Evolutionary conservation across 495 filamentous ascomycete genomes (phyloP), one percentile per base, ranked within the genome.

Genomic region (Penicillium subrubescens): DNA sequence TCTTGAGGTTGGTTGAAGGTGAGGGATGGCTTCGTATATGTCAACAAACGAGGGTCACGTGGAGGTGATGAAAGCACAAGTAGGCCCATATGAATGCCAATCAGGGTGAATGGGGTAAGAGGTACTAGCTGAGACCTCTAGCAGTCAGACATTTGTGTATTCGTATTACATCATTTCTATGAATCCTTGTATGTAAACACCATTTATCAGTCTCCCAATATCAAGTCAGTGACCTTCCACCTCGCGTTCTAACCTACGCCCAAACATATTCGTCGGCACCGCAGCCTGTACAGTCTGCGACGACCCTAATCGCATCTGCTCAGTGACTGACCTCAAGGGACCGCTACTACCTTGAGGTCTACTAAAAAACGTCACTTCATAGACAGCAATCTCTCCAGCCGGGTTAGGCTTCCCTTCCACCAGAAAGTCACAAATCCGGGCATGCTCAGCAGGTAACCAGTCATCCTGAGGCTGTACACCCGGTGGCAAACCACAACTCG

Each of bases 381-480:
- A 66, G 1, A 37, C 25, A 12, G 60, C 29, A 29, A 19, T 31
- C 15, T 29, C 39, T 14, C 44, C 43, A 0, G 57, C 46, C 27
- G 15, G 15, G 12, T n/a, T 33, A 5, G 52, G 15, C 8, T 15
- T 17, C 14, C 43, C 35, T 23, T 5, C 23, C 0, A 67, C 60
- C 12, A 25, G 46, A 35, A 72, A 69, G 19, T 69, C 62, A 35
- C 68, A 65, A 5, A 72, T 64, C 2, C 67, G 67, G 1, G 60
- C 60, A 25, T 55, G 31, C n/a, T 69, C 63, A 5, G 70, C 62
- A 8, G 64, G 60, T 8, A 60, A 33, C 33, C 17, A 5, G 34
- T 60, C 39, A n/a, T 71, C 57, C 3, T 56, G 44, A 5, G 50
- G 62, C 15, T 14, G 27, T 11, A 33, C 56, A 21, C 43, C 62